phyloP scores from a whole-genome alignment of 2,329 filamentous ascomycete genomes.

The Exophiala dermatitidis region DNA sequence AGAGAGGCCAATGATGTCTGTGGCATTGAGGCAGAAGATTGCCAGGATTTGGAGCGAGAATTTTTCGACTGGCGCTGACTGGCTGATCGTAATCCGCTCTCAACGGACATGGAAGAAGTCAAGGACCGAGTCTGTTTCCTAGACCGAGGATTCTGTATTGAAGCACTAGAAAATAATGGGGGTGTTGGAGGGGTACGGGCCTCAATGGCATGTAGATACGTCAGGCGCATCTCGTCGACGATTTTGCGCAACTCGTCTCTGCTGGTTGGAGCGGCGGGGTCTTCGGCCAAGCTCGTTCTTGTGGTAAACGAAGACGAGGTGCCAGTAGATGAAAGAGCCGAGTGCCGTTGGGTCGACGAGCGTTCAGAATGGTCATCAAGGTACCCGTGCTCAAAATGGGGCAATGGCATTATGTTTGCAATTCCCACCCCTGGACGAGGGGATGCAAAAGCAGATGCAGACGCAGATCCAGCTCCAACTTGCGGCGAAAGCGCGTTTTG shows the following conservation, averaged over 20 bases:
- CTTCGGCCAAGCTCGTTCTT: conserved; percentile 23
- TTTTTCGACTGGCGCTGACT: conserved; percentile 5
- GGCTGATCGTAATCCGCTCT: conserved; percentile 14
- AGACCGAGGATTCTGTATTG: conserved; percentile 10
- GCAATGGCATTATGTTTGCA: conserved; percentile 4
- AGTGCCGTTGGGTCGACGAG: conserved; percentile 21
- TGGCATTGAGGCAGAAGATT: conserved; percentile 8
- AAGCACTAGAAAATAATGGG: conserved; percentile 1
- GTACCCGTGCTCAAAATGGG: conserved; percentile 12
- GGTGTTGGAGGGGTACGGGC: conserved; percentile 12
- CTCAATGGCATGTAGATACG: conserved; percentile 26
- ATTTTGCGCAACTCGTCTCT: conserved; percentile 27
- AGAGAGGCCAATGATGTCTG: conserved; percentile 8
- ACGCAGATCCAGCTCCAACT: neutral
- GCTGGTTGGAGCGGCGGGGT: conserved; percentile 7
- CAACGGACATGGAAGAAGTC: conserved; percentile 13
- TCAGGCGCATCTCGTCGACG: conserved; percentile 26
- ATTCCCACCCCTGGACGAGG: neutral
- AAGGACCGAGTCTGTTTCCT: conserved; percentile 20
- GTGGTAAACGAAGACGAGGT: conserved; percentile 22
- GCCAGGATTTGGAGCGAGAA: conserved; percentile 18
- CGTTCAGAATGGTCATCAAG: conserved; percentile 21
- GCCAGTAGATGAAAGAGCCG: conserved; percentile 21
- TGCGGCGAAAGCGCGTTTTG: conserved; percentile 1
- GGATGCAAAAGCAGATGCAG: too few relatives aligned